These are phyloP conservation scores for Porodaedalea pini DNA, from an alignment of 1,284 basidiomycete species.

Conservation along the genomic window DNA sequence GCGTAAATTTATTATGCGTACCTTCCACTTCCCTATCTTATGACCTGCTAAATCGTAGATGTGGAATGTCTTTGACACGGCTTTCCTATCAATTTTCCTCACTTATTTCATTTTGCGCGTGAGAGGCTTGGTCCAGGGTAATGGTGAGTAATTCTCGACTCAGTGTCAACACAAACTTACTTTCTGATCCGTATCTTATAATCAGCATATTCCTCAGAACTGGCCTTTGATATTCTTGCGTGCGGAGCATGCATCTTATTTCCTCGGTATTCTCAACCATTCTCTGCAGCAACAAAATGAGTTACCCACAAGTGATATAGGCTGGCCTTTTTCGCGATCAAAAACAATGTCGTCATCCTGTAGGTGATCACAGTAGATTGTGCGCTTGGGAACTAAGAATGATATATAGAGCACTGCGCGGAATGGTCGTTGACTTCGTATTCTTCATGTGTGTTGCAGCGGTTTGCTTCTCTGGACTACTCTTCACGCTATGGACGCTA, in stretches of 20 bases:
- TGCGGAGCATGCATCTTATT: slow-evolving; percentile 86
- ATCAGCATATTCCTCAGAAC: slow-evolving; percentile 53
- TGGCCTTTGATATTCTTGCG: slow-evolving; percentile 80
- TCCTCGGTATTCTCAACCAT: slow-evolving; percentile 50
- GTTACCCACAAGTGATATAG: slow-evolving; percentile 31
- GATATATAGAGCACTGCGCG: slow-evolving; percentile 59
- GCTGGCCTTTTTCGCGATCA: slow-evolving; percentile 82
- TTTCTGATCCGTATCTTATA: not conserved
- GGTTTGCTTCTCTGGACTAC: slow-evolving; percentile 83
- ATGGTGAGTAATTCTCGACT: slow-evolving; percentile 39
- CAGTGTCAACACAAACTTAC: too few species aligned
- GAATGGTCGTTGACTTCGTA: slow-evolving; percentile 61
- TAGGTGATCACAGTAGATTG: slow-evolving; percentile 33
- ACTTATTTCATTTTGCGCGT: slow-evolving; percentile 65
- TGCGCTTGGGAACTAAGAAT: slow-evolving; percentile 10
- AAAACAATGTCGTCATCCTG: slow-evolving; percentile 82
- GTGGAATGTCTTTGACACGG: slow-evolving; percentile 86
- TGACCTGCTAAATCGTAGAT: slow-evolving; percentile 41
- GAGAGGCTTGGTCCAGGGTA: slow-evolving; percentile 54
- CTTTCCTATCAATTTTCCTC: slow-evolving; percentile 72
- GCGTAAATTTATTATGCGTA: slow-evolving; percentile 41
- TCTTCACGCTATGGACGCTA: slow-evolving; percentile 81
- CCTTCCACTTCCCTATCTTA: not conserved
- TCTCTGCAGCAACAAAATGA: slow-evolving; percentile 15
- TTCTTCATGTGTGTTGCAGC: slow-evolving; percentile 82